Evolutionary conservation across 805 yeast genomes (phyloP).

Genomic region (Pichia phayaonensis): DNA sequence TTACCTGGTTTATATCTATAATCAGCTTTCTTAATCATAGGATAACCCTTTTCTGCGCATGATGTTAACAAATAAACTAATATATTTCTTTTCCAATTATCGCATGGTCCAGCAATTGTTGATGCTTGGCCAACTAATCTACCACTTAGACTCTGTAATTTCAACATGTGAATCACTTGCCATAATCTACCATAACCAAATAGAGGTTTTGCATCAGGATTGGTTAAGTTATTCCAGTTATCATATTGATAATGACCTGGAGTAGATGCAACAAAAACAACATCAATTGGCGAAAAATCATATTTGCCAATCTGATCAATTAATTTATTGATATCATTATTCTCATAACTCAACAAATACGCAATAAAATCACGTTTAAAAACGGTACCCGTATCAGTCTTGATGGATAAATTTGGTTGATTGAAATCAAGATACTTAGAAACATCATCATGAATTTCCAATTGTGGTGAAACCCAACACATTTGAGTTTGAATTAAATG

Average conservation of each 20-base stretch:
- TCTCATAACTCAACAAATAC: conserved; percentile 40
- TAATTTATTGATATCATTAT: conserved; percentile 23
- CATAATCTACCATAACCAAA: conserved; percentile 44
- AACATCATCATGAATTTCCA: conserved; percentile 9
- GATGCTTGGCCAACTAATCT: conserved; percentile 39
- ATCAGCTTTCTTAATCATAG: conserved; percentile 16
- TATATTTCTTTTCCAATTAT: conserved; percentile 28
- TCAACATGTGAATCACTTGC: conserved; percentile 31
- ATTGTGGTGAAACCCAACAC: conserved; percentile 53
- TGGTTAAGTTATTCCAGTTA: conserved; percentile 9
- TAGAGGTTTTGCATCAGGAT: conserved; percentile 7
- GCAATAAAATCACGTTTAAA: conserved; percentile 39
- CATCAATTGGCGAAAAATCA: conserved; percentile 42
- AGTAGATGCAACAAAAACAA: conserved; percentile 47
- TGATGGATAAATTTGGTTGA: background rate
- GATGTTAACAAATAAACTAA: conserved; percentile 44
- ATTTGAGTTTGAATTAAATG: conserved; percentile 54
- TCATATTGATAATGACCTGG: conserved; percentile 35
- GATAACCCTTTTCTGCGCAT: conserved; percentile 28
- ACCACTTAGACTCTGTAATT: conserved; percentile 23
- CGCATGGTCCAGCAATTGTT: conserved; percentile 42
- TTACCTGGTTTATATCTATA: conserved; percentile 9
- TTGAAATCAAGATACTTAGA: conserved; percentile 4
- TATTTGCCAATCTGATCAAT: conserved; percentile 25
- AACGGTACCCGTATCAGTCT: conserved; percentile 15